A percentile compares a stretch with the other conserved stretches of the same genome.
Evolutionary conservation across 2,329 filamentous ascomycete species (phyloP).

Genomic region (Hypoxylon rubiginosum): DNA sequence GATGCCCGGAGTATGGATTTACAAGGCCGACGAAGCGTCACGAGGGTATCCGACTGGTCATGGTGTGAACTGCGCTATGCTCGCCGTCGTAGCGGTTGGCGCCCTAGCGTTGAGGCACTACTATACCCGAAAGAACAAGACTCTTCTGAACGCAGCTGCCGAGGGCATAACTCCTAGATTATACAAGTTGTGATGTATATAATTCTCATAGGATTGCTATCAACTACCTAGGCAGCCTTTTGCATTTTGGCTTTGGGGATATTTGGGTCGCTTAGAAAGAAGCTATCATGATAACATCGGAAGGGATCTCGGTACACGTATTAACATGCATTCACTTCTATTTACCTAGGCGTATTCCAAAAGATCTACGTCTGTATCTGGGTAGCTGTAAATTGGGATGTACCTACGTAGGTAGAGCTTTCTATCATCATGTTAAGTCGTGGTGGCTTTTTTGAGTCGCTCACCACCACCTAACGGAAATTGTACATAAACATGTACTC

Average conservation of each 20-base stretch:
- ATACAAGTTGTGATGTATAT: slow-evolving; percentile 54
- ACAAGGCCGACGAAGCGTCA: slow-evolving; percentile 71
- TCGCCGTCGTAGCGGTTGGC: slow-evolving; percentile 49
- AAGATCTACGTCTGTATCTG: too few species aligned
- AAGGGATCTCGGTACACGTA: slow-evolving; percentile 1
- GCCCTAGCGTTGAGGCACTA: slow-evolving; percentile 62
- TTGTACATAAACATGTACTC: not conserved
- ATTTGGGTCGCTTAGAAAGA: not conserved
- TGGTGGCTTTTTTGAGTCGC: not conserved
- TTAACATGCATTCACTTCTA: too few species aligned
- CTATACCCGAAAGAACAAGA: slow-evolving; percentile 64
- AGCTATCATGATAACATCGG: not conserved
- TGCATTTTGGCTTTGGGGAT: not conserved
- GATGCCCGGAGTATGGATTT: slow-evolving; percentile 81
- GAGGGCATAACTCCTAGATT: slow-evolving; percentile 54
- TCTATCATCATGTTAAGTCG: not conserved
- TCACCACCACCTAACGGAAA: not conserved
- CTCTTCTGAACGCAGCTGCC: slow-evolving; percentile 51
- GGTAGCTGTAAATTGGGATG: too few species aligned
- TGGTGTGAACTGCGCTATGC: slow-evolving; percentile 64
- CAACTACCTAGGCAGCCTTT: not conserved
- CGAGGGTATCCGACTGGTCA: slow-evolving; percentile 78
- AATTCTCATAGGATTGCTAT: not conserved
- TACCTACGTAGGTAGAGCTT: too few species aligned
- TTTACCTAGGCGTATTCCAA: too few species aligned